phyloP scores from a whole-genome alignment of 306 rosid species.

The Lagenaria siceraria region DNA sequence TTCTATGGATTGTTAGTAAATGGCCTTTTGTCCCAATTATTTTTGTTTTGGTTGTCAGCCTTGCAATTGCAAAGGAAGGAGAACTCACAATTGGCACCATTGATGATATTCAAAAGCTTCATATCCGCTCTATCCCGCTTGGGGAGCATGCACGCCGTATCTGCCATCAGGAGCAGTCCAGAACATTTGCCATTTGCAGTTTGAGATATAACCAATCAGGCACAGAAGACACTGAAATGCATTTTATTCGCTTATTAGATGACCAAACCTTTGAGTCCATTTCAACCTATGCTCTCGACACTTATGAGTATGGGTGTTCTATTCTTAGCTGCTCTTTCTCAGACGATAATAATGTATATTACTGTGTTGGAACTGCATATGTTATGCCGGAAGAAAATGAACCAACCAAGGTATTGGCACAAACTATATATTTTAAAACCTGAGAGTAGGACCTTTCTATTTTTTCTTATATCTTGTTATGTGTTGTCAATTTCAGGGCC shows the following conservation, averaged over 20 bases:
- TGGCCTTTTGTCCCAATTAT: neutral
- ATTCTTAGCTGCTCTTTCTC: constrained; percentile 98
- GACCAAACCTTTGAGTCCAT: constrained; percentile 90
- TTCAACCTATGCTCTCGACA: constrained; percentile 73
- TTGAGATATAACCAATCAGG: constrained; percentile 59
- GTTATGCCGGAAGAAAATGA: constrained; percentile 94
- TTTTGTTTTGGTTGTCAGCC: constrained; percentile 30
- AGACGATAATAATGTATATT: constrained; percentile 78
- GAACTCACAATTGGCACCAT: constrained; percentile 97
- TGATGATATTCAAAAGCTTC: constrained; percentile 97
- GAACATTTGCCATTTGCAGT: constrained; percentile 84
- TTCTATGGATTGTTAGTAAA: neutral
- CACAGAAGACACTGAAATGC: constrained; percentile 78
- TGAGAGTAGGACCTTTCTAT: neutral
- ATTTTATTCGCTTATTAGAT: constrained; percentile 81
- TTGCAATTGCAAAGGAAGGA: constrained; percentile 97
- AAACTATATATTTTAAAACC: neutral
- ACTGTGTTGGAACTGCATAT: constrained; percentile 94
- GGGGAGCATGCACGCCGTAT: constrained; percentile 95
- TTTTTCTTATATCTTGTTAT: constrained; percentile 6
- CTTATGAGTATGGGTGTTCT: constrained; percentile 79
- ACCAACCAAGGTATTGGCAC: constrained; percentile 63
- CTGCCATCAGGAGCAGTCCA: constrained; percentile 96
- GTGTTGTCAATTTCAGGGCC: constrained; percentile 43
- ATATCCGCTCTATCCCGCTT: constrained; percentile 85